Evolutionary conservation across 345 rosid genomes (phyloP).

Genomic region (Ceriops decandra): DNA sequence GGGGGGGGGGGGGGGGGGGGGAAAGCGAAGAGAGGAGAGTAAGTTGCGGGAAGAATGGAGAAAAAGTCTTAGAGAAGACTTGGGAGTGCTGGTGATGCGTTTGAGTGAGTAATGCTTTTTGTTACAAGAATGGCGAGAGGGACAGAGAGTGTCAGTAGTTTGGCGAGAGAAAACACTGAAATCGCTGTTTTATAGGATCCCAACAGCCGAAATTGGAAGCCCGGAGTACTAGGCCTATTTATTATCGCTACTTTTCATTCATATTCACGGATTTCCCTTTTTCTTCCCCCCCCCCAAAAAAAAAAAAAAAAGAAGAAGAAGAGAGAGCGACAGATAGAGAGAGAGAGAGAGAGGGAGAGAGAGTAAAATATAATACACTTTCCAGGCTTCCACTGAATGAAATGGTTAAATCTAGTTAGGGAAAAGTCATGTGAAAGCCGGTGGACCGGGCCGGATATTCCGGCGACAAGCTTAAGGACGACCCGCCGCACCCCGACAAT

Average conservation of each 20-base stretch:
- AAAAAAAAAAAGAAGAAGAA: neutral
- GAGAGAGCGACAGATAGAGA: too few relatives aligned
- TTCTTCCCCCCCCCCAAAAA: neutral
- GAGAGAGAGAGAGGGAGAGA: too few relatives aligned
- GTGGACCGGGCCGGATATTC: constrained; percentile 16
- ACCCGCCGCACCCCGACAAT: constrained; percentile 43
- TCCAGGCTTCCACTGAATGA: neutral
- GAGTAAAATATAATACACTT: too few relatives aligned
- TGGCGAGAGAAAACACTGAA: constrained; percentile 32
- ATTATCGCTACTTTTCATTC: neutral
- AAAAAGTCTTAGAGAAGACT: too few relatives aligned
- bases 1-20: too few relatives aligned
- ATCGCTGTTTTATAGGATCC: constrained; percentile 58
- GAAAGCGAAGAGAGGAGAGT: too few relatives aligned
- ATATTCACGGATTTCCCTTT: neutral
- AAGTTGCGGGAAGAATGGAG: too few relatives aligned
- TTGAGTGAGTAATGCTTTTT: neutral
- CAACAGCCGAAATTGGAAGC: constrained; percentile 36
- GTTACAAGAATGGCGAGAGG: neutral
- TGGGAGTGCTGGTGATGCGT: neutral
- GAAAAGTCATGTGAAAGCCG: neutral
- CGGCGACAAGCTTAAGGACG: constrained; percentile 21
- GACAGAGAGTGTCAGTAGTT: constrained; percentile 22
- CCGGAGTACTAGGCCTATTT: neutral
- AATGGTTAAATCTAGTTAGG: neutral